Conservation (phyloP, 2,329 filamentous ascomycete genomes). For the Cladobotryum protrusum region DNA sequence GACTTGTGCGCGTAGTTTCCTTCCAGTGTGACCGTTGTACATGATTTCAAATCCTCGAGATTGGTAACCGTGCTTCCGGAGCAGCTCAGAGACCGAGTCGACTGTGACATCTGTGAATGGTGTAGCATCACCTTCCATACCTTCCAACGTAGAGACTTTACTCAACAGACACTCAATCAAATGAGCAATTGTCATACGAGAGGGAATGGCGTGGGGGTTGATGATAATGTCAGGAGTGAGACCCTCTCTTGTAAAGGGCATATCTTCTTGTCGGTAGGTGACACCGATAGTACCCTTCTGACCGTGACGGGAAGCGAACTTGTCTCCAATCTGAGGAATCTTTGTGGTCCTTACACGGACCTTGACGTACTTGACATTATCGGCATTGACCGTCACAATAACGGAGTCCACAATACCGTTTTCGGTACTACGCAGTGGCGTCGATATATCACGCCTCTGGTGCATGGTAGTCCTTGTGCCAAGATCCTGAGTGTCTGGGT, state of each 20-base stretch:
- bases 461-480: conserved; percentile 87
- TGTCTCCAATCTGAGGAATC: conserved; percentile 97
- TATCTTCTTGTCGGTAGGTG: conserved; percentile 94
- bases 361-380: conserved; percentile 94
- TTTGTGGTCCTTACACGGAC: conserved; percentile 96
- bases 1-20: conserved; percentile 87
- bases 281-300: conserved; percentile 99
- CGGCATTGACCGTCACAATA: conserved; percentile 86
- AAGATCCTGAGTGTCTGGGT: conserved; percentile 85
- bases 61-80: conserved; percentile 88
- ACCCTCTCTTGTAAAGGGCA: conserved; percentile 93
- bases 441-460: conserved; percentile 91
- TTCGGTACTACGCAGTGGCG: conserved; percentile 88
- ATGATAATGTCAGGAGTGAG: conserved; percentile 95
- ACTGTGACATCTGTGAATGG: conserved; percentile 98
- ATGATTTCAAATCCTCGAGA: conserved; percentile 96
- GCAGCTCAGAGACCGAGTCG: conserved; percentile 79
- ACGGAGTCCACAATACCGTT: conserved; percentile 95
- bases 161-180: conserved; percentile 98
- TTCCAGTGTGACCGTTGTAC: conserved; percentile 97
- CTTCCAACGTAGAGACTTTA: conserved; percentile 89
- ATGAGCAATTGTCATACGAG: conserved; percentile 99
- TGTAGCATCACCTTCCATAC: conserved; percentile 93
- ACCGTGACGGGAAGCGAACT: conserved; percentile 97
- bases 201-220: conserved; percentile 98